phyloP scores from a whole-genome alignment of 352 stramenopile genomes.

The Globisporangium perplexum region DNA sequence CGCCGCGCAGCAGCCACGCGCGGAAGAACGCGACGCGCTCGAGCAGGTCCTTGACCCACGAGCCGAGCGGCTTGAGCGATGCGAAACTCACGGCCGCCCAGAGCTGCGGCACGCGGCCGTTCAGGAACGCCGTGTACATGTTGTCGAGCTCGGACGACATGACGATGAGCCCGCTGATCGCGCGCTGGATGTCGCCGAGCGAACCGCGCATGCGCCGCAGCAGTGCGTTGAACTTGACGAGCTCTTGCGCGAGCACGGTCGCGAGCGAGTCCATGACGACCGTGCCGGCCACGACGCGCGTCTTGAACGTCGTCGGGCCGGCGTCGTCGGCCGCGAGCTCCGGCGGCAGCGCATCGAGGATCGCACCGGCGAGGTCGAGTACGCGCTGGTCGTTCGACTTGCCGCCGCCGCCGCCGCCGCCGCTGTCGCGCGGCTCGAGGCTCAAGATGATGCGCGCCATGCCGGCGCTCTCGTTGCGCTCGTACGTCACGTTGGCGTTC shows the following conservation, averaged over 20 bases:
- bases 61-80: constrained; percentile 90
- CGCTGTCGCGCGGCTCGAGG: constrained; percentile 83
- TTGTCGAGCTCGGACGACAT: constrained; percentile 95
- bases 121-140: constrained; percentile 94
- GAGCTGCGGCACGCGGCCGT: constrained; percentile 86
- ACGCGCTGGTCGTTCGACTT: constrained; percentile 85
- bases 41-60: constrained; percentile 90
- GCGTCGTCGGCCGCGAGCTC: constrained; percentile 84
- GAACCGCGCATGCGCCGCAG: constrained; percentile 80
- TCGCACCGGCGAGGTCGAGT: constrained; percentile 63
- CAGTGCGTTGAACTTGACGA: constrained; percentile 94
- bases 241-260: constrained; percentile 91
- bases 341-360: constrained; percentile 48
- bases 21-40: constrained; percentile 90
- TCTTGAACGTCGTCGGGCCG: constrained; percentile 90
- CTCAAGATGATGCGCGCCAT: constrained; percentile 88
- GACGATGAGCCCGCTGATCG: constrained; percentile 87
- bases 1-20: constrained; percentile 86
- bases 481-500: constrained; percentile 94
- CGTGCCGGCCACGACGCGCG: constrained; percentile 66
- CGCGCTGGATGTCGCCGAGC: constrained; percentile 71
- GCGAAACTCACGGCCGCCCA: constrained; percentile 90
- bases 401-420: constrained; percentile 34
- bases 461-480: constrained; percentile 85
- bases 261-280: constrained; percentile 90